Conservation (phyloP, 139 green algal species). For the Haematococcus sp. region DNA sequence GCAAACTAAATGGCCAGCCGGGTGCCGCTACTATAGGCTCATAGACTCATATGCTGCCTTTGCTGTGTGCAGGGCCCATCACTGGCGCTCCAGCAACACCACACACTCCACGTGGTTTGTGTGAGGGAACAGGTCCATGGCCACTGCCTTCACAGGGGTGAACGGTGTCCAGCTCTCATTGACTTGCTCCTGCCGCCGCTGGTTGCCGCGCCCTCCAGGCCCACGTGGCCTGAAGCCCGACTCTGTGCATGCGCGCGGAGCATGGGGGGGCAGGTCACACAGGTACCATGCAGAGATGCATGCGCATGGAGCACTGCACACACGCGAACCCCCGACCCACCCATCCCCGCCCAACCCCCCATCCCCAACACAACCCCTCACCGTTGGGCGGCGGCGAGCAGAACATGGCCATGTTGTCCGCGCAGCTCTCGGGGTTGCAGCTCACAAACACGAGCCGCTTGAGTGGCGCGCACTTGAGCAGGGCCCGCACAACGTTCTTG, state of each 20-base stretch:
- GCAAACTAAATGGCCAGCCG: no score
- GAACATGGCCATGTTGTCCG: constrained; percentile 49
- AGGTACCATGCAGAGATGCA: no score
- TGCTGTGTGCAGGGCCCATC: no score
- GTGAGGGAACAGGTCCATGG: constrained; percentile 85
- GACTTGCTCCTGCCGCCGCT: background rate
- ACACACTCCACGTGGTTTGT: constrained; percentile 82
- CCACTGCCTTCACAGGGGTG: constrained; percentile 50
- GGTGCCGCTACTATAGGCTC: no score
- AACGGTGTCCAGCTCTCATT: constrained; percentile 40
- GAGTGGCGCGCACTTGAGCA: constrained; percentile 34
- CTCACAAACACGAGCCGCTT: constrained; percentile 82
- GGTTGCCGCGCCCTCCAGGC: constrained; percentile 1
- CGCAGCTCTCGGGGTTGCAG: constrained; percentile 69
- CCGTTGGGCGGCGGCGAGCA: constrained; percentile 14
- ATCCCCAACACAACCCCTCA: background rate
- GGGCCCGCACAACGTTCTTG: constrained; percentile 31
- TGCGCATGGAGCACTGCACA: no score
- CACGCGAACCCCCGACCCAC: background rate
- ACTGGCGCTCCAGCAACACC: constrained; percentile 57
- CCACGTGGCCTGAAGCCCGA: no score
- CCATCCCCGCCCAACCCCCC: background rate
- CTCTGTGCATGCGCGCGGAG: no score
- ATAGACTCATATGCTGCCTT: no score
- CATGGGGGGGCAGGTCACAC: no score